A percentile compares a stretch with the other conserved stretches of the same genome.
Evolutionary conservation across 768 basidiomycete species (phyloP).

Genomic region (Termitomyces sp.): DNA sequence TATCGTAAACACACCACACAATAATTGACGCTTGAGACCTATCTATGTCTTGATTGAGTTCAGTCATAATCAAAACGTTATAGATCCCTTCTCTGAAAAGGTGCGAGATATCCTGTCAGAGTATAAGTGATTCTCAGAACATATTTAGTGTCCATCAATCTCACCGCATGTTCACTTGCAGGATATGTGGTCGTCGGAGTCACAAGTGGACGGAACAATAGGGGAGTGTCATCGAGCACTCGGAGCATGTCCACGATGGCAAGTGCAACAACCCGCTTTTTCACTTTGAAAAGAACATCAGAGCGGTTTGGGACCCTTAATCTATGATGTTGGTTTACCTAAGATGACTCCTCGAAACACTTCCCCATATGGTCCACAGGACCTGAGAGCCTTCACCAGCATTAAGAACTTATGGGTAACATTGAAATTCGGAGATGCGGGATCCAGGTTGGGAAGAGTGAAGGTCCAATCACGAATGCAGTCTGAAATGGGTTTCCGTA

Average conservation of each 20-base stretch:
- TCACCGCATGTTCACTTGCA: conserved; percentile 18
- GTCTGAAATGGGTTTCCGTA: conserved; percentile 23
- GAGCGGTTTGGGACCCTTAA: not conserved
- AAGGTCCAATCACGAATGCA: conserved; percentile 58
- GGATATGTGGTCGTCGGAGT: conserved; percentile 23
- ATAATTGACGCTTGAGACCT: conserved; percentile 52
- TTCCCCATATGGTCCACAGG: conserved; percentile 47
- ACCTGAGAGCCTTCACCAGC: conserved; percentile 53
- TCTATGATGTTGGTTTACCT: conserved; percentile 35
- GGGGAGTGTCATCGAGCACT: conserved; percentile 42
- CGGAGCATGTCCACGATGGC: conserved; percentile 55
- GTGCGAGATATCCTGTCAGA: conserved; percentile 37
- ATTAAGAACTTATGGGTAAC: conserved; percentile 63
- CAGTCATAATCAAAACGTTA: conserved; percentile 63
- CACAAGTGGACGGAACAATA: conserved; percentile 52
- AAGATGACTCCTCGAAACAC: conserved; percentile 61
- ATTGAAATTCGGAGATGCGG: conserved; percentile 55
- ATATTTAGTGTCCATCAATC: not conserved
- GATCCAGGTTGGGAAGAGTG: conserved; percentile 56
- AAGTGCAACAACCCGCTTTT: conserved; percentile 44
- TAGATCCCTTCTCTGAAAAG: conserved; percentile 48
- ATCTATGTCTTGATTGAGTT: conserved; percentile 54
- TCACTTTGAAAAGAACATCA: conserved; percentile 35
- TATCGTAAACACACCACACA: conserved; percentile 43
- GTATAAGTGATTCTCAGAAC: not conserved